Evolutionary conservation across 176 grass and related monocot genomes (phyloP), one percentile per base, ranked within the genome.

Genomic region (Triticum urartu): DNA sequence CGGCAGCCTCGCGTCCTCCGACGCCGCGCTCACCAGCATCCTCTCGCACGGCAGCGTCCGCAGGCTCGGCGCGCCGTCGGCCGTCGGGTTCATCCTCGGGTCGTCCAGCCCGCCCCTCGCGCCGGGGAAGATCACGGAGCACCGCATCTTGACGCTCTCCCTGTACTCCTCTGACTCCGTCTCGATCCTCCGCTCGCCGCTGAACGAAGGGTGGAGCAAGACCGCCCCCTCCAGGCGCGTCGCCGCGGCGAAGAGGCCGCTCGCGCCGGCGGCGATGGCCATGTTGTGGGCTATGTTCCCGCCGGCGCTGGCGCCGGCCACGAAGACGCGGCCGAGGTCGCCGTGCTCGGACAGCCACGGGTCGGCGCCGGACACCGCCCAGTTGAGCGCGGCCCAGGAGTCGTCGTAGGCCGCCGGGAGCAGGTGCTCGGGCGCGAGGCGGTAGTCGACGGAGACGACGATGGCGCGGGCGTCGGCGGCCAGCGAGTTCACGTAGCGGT

Each of bases 291-390:
- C 84, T 24, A 89, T 83, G 77, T 91, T 97, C 7, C 62, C 91
- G 9, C 92, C 95, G 30, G 95, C 89, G 88, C 95, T 97, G 85
- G 50, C 77, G 11, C 95, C 92, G 34, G 7, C 85, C n/a, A 97
- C 7, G 89, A 92, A 93, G 13, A 97, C 47, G 28, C 81, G 85
- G 65, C 26, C 20, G 11, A 76, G 43, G 10, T 97, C 90, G 6
- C 89, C 95, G 88, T 91, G 89, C 11, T 81, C 28, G 8, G 89
- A 68, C 5, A 97, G 15, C 91, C 89, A 97, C 14, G 83, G 54
- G 20, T 94, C 92, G 3, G 83, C 71, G 15, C 86, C 77, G 21
- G 88, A 83, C 21, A 69, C 12, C 38, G 56, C 83, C 92, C 91
- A 97, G 67, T 20, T 72, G 68, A 94, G 85, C 56, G 87, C 91